Base-by-base conservation (phyloP, 345 rosid species). In the Hibiscus syriacus region DNA sequence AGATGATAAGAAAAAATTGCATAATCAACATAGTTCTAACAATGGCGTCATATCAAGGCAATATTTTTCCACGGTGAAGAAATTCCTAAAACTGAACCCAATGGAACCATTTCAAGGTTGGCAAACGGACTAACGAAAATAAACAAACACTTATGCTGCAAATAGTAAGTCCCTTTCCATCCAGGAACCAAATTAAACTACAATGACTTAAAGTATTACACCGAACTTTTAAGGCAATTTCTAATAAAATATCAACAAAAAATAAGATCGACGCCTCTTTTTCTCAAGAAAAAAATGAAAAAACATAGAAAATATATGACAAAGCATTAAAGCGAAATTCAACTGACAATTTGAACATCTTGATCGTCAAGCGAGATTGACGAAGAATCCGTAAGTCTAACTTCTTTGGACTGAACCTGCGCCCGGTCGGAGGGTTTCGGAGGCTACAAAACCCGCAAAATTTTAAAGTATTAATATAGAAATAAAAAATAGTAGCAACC, bases 291-390 rank as follows among this genome's bases (percentile, higher is more conserved):
- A 45, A 25, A 20, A 17, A 9, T 5, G 4, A 4, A 64, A 26
- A 26, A 34, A 22, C 2, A 23, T 27, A 6, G 19, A 58, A 58
- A 32, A n/a, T 5, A 9, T 34, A 50, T 3, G 2, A 53, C 23
- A 46, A 55, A 50, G 30, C 41, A 56, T 5, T 32, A 59, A 62
- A 29, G 2, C 13, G 1, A 39, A 38, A 39, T 16, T 64, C 19
- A 63, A 80, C 96, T 86, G 74, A 93, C 98, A 81, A 89, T 87
- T 55, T 84, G 84, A 19, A 86, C 86, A 69, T 93, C 98, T 76
- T 89, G 97, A 64, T 93, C 97, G 43, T 93, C 97, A 41, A 93
- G 80, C 1, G 92, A 79, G 72, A 89, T 85, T 0, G 94, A 88
- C 7, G 85, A 65, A 22, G 97, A 89, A 82, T 90, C 94, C 3